Evolutionary conservation across 345 rosid species (phyloP), one percentile per base, ranked within the genome.

Genomic region (Psidium friedrichsthalianum): DNA sequence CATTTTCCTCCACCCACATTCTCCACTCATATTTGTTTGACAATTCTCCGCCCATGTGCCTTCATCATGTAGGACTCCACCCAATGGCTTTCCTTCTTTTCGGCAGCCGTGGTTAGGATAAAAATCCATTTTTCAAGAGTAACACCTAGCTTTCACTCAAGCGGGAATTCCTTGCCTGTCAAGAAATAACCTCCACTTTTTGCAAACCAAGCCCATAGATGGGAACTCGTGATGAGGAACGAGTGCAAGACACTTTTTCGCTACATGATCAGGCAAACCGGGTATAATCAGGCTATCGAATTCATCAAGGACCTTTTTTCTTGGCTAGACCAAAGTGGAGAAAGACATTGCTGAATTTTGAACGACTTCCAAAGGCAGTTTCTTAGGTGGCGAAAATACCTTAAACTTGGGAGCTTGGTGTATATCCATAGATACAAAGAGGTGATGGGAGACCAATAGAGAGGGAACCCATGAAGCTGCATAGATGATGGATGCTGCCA

Each of bases 201-300:
- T 95, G 90, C 95, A 93, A 51, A 96, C 98, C 83, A 92, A 87
- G 58, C 96, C 98, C 95, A 96, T 89, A 18, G 96, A 85, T 32
- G 95, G 96, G 88, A 96, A 89, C 86, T 86, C 84, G 16, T 90
- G 59, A 83, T 97, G 96, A 74, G 98, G 98, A 87, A 96, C 94
- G 80, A 95, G 96, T 21, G 99, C n/a, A 22, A 97, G 92, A 88
- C 98, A 95, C 42, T 57, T 87, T 90, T 94, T 95, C 4, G 98
- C 94, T 69, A 97, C 98, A 52, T 97, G 98, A n/a, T n/a, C 98
- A 20, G 98, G 91, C 87, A 97, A 89, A 80, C 99, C 98, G 0
- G 98, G 99, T 56, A 97, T 88, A 86, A 97, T 87, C 52, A 91
- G 90, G 69, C 87, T 85, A 74, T 87, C 92, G 29, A 57, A 58